phyloP scores from a whole-genome alignment of 257 asterid genomes.

The Phtheirospermum japonicum region DNA sequence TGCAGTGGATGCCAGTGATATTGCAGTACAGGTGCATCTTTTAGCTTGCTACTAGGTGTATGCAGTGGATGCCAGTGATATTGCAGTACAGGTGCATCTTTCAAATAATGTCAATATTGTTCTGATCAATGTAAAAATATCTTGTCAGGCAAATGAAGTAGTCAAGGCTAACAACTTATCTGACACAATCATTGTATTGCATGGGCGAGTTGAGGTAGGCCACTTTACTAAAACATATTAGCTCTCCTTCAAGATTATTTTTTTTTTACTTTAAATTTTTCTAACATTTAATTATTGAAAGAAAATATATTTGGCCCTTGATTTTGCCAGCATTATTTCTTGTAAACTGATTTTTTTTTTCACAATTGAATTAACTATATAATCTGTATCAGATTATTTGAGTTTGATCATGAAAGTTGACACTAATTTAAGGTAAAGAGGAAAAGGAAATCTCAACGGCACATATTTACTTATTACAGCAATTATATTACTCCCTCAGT shows the following conservation, averaged over 20 bases:
- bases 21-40: no score
- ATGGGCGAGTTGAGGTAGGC: constrained; percentile 93
- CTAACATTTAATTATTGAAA: constrained; percentile 9
- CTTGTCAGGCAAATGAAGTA: constrained; percentile 83
- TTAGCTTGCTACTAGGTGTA: no score
- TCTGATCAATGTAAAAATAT: constrained; percentile 31
- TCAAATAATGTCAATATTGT: constrained; percentile 24
- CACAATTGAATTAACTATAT: no score
- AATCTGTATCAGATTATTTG: no score
- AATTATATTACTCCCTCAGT: no score
- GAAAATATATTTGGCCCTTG: not conserved
- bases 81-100: no score
- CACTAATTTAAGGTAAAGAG: no score
- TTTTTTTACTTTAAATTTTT: constrained; percentile 9
- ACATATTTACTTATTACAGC: no score
- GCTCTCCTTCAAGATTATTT: constrained; percentile 19
- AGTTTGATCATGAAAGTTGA: no score
- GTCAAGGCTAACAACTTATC: constrained; percentile 84
- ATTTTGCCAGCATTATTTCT: not conserved
- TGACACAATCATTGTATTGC: constrained; percentile 73
- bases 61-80: no score
- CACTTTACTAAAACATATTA: constrained; percentile 12
- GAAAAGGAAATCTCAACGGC: no score
- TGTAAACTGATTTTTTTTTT: constrained; percentile 19
- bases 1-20: no score